Percentiles rank a stretch among this genome's conserved stretches.
phyloP scores from a whole-genome alignment of 768 basidiomycete species.

The Chalciporus chontae region DNA sequence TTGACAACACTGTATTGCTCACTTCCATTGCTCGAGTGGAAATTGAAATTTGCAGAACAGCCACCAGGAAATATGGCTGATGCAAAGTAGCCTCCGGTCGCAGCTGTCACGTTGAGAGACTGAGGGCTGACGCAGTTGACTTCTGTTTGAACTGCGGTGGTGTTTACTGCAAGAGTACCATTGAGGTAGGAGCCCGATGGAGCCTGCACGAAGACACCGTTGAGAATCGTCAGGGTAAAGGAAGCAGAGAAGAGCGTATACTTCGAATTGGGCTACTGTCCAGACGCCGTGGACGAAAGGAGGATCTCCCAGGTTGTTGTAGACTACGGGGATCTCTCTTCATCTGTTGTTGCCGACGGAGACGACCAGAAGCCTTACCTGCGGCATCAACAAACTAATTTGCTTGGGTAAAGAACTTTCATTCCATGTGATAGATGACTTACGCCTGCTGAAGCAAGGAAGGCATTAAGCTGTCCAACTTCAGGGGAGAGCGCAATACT shows the following conservation, averaged over 20 bases:
- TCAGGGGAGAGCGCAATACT: slow-evolving; percentile 44
- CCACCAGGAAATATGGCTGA: slow-evolving; percentile 45
- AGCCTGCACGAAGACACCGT: slow-evolving; percentile 32
- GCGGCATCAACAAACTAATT: slow-evolving; percentile 34
- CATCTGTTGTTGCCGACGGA: not conserved
- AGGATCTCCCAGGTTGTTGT: slow-evolving; percentile 48
- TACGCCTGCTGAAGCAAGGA: slow-evolving; percentile 59
- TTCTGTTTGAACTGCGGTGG: slow-evolving; percentile 43
- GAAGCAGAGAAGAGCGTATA: slow-evolving; percentile 22
- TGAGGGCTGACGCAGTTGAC: slow-evolving; percentile 46
- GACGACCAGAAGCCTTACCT: slow-evolving; percentile 9
- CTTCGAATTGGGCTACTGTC: slow-evolving; percentile 53
- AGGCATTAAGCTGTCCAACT: slow-evolving; percentile 44
- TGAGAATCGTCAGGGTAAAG: not conserved
- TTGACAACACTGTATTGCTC: slow-evolving; percentile 51
- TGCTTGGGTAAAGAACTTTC: slow-evolving; percentile 9
- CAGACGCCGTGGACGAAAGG: slow-evolving; percentile 52
- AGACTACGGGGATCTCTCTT: slow-evolving; percentile 17
- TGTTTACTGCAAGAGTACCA: slow-evolving; percentile 49
- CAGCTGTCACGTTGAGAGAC: slow-evolving; percentile 22
- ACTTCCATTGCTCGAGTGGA: slow-evolving; percentile 36
- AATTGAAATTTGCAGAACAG: slow-evolving; percentile 39
- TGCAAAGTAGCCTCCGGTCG: slow-evolving; percentile 33
- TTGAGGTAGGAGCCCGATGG: slow-evolving; percentile 44
- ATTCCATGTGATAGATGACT: slow-evolving; percentile 14